phyloP scores from a whole-genome alignment of 2,329 filamentous ascomycete genomes.

The Diplocarpon mali region DNA sequence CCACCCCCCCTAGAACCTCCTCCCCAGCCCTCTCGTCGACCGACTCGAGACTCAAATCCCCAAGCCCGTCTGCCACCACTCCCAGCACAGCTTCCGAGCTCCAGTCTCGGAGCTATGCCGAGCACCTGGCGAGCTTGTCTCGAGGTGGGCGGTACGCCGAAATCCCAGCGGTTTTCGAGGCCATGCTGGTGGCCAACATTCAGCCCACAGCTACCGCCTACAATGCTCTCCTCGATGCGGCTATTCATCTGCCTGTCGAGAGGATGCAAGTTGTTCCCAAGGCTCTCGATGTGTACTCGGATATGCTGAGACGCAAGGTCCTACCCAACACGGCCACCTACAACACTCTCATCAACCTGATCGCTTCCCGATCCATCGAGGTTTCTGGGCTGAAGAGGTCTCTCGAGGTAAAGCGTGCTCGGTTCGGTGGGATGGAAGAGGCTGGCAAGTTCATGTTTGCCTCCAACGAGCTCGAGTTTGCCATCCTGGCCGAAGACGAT shows the following conservation, averaged over 20 bases:
- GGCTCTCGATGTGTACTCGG: slow-evolving; percentile 87
- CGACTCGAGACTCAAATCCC: slow-evolving; percentile 32
- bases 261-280: slow-evolving; percentile 80
- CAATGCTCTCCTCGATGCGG: slow-evolving; percentile 77
- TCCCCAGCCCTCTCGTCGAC: slow-evolving; percentile 19
- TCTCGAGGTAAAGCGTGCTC: slow-evolving; percentile 70
- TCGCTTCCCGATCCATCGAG: slow-evolving; percentile 72
- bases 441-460: slow-evolving; percentile 77
- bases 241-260: slow-evolving; percentile 68
- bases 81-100: slow-evolving; percentile 38
- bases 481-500: slow-evolving; percentile 78
- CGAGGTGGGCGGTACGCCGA: slow-evolving; percentile 66
- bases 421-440: slow-evolving; percentile 79
- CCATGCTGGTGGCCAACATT: slow-evolving; percentile 73
- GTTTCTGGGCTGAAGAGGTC: slow-evolving; percentile 59
- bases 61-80: slow-evolving; percentile 47
- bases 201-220: slow-evolving; percentile 79
- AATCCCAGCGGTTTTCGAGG: slow-evolving; percentile 84
- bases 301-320: slow-evolving; percentile 85
- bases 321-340: slow-evolving; percentile 77
- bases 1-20: slow-evolving; percentile 21
- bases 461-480: slow-evolving; percentile 78
- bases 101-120: slow-evolving; percentile 61
- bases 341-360: slow-evolving; percentile 71
- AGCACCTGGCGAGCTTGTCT: slow-evolving; percentile 66